phyloP scores from a whole-genome alignment of 1,139 yeast species.

The Candida labiduridarum region DNA sequence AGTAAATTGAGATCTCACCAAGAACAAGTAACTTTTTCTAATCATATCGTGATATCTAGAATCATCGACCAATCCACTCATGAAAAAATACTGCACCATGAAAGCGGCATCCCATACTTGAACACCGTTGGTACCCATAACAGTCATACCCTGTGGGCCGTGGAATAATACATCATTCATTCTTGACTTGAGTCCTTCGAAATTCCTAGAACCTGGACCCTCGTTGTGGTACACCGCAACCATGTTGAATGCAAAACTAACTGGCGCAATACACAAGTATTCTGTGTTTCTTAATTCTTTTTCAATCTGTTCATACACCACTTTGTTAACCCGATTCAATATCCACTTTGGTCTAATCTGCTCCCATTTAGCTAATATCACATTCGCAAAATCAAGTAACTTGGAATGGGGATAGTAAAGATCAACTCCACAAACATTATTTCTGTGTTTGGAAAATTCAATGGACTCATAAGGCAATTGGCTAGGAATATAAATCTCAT shows the following conservation, averaged over 20 bases:
- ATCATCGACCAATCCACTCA: slow-evolving; percentile 75
- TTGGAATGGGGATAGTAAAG: slow-evolving; percentile 89
- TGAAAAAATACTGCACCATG: slow-evolving; percentile 78
- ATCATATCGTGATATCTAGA: slow-evolving; percentile 69
- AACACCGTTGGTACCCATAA: slow-evolving; percentile 97
- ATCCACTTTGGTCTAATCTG: slow-evolving; percentile 78
- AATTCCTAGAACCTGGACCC: slow-evolving; percentile 68
- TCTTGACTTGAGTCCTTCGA: slow-evolving; percentile 56
- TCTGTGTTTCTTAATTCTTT: slow-evolving; percentile 83
- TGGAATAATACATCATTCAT: slow-evolving; percentile 79
- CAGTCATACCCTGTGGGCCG: slow-evolving; percentile 89
- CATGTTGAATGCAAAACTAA: slow-evolving; percentile 82
- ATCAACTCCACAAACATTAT: slow-evolving; percentile 89
- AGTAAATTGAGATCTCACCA: slow-evolving; percentile 83
- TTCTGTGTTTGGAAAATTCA: slow-evolving; percentile 70
- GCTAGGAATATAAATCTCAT: slow-evolving; percentile 65
- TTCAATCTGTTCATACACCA: slow-evolving; percentile 62
- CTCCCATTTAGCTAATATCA: slow-evolving; percentile 63
- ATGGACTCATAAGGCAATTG: slow-evolving; percentile 63
- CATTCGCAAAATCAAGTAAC: slow-evolving; percentile 65
- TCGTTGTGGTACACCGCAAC: slow-evolving; percentile 69
- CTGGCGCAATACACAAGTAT: slow-evolving; percentile 89
- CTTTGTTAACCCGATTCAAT: slow-evolving; percentile 50
- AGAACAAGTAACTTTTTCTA: slow-evolving; percentile 64
- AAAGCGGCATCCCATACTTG: slow-evolving; percentile 98